A percentile compares a stretch with the other conserved stretches of the same genome.
phyloP scores from a whole-genome alignment of 179 eudicot genomes.

The Beta lomatogona region DNA sequence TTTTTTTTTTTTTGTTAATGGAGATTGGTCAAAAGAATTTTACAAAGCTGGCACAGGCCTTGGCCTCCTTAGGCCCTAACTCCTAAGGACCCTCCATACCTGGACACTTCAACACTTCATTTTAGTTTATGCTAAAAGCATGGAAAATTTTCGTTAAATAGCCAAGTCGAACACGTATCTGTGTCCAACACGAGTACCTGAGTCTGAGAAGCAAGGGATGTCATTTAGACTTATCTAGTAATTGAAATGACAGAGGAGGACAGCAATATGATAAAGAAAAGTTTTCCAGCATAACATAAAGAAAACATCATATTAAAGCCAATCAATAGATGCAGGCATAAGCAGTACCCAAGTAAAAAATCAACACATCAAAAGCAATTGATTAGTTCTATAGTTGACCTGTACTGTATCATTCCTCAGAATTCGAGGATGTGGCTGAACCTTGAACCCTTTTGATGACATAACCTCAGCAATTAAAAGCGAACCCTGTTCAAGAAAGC shows the following conservation, averaged over 20 bases:
- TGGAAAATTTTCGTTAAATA: too few species aligned
- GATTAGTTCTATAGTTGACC: conserved; percentile 38
- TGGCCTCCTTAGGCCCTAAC: too few species aligned
- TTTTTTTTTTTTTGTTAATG: too few species aligned
- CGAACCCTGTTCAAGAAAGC: conserved; percentile 58
- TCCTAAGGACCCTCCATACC: too few species aligned
- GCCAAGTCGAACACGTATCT: too few species aligned
- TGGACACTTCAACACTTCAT: too few species aligned
- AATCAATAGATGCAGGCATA: not conserved
- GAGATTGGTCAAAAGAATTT: too few species aligned
- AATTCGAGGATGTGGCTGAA: conserved; percentile 82
- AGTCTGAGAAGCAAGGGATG: too few species aligned
- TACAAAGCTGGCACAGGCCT: too few species aligned
- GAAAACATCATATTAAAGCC: not conserved
- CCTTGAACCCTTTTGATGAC: conserved; percentile 76
- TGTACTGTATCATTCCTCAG: conserved; percentile 89
- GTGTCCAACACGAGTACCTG: too few species aligned
- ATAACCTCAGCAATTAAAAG: conserved; percentile 95
- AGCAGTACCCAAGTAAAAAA: not conserved
- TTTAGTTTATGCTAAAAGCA: too few species aligned
- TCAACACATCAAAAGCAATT: not conserved
- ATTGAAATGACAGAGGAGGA: not conserved
- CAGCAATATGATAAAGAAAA: not conserved
- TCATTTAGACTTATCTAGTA: conserved; percentile 4
- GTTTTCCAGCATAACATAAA: not conserved